Percentiles rank a stretch among this genome's conserved stretches.
phyloP scores from a whole-genome alignment of 192 early-diverging fungal genomes.

The Gonapodya prolifera region DNA sequence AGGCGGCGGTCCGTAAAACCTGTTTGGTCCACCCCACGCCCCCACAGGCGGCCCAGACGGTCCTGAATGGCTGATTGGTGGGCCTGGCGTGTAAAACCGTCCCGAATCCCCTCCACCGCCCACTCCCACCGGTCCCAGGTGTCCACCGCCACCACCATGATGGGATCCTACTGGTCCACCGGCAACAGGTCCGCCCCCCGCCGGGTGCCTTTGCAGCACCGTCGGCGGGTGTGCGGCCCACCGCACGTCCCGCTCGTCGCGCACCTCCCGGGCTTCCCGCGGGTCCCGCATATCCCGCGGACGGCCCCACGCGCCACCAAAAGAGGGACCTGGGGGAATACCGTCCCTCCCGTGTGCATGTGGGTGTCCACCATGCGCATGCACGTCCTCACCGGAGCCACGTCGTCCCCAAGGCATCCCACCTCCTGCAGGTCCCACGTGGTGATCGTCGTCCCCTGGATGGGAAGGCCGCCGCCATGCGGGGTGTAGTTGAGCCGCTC shows the following conservation, averaged over 20 bases:
- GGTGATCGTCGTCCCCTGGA: neutral
- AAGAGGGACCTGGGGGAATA: neutral
- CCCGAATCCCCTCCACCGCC: neutral
- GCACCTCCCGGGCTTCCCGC: neutral
- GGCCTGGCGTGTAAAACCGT: neutral
- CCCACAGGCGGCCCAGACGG: too few relatives aligned
- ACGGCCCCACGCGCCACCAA: neutral
- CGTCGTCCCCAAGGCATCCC: too few relatives aligned
- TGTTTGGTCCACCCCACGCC: too few relatives aligned
- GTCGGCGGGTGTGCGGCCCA: neutral
- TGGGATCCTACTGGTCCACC: too few relatives aligned
- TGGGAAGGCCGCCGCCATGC: neutral
- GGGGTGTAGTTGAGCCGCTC: too few relatives aligned
- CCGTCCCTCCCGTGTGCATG: neutral
- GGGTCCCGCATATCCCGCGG: neutral
- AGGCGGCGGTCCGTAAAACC: too few relatives aligned
- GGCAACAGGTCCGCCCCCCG: neutral
- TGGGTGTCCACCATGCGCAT: neutral
- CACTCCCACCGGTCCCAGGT: too few relatives aligned
- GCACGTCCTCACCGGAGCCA: too few relatives aligned
- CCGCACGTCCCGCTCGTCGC: neutral
- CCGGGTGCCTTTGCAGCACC: neutral
- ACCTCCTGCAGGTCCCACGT: too few relatives aligned
- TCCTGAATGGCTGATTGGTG: too few relatives aligned
- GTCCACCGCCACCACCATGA: too few relatives aligned